Percentiles rank a stretch among this genome's conserved stretches.
Conservation (phyloP, 352 stramenopile genomes). For the Phytophthora citrophthora region DNA sequence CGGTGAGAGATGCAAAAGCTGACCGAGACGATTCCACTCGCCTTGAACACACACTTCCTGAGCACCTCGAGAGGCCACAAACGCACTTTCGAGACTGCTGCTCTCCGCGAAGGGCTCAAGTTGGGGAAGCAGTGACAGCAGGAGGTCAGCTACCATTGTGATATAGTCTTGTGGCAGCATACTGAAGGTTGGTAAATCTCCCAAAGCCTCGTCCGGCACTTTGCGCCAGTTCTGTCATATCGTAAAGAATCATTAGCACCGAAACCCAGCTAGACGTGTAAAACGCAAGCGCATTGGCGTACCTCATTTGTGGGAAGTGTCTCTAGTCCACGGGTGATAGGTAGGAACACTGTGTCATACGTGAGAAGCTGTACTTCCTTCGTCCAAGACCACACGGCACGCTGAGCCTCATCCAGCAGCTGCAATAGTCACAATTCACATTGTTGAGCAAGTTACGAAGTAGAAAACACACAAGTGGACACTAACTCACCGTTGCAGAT, state of each 20-base stretch:
- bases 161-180: conserved; percentile 88
- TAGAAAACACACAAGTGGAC: conserved; percentile 8
- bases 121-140: conserved; percentile 81
- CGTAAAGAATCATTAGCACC: conserved; percentile 9
- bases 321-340: conserved; percentile 59
- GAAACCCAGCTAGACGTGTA: background rate
- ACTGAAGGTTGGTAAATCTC: conserved; percentile 78
- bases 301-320: conserved; percentile 59
- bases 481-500: conserved; percentile 16
- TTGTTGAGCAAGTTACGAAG: background rate
- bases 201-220: conserved; percentile 43
- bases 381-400: conserved; percentile 53
- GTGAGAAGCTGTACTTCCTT: conserved; percentile 67
- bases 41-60: conserved; percentile 52
- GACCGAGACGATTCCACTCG: conserved; percentile 60
- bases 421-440: conserved; percentile 21
- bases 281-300: background rate
- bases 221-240: conserved; percentile 58
- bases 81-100: conserved; percentile 59
- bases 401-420: conserved; percentile 57
- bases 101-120: conserved; percentile 85
- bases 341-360: conserved; percentile 75
- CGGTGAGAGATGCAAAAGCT: conserved; percentile 51
- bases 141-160: conserved; percentile 75
- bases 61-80: conserved; percentile 56